Base-by-base conservation (phyloP, 1,284 basidiomycete species). In the Fomitopsis betulina region DNA sequence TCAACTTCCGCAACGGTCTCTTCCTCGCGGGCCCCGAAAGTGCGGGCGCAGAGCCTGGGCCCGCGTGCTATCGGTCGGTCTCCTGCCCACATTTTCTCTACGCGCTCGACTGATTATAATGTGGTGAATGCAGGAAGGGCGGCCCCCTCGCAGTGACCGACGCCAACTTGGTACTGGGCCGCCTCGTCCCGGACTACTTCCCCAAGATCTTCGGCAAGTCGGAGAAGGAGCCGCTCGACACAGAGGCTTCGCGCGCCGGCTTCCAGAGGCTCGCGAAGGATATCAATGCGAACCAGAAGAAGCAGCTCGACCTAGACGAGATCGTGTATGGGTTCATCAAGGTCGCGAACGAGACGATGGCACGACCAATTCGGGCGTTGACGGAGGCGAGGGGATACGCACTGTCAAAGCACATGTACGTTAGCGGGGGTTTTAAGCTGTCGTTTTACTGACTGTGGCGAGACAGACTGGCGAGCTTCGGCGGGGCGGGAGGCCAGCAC, bases 291-390 rank as follows among this genome's bases (percentile, higher is more conserved):
- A 81, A 80, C 52, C 78, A 76, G 53, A 76, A 74, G 25, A 81
- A 85, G 38, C 80, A 80, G 59, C 76, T 91, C 65, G 78, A 76
- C 10, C 71, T 96, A 32, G 96, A 98, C 68, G 92, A 98, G 71
- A 86, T 98, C 35, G 89, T 94, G 9, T 94, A 93, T 64, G 94
- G 89, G 85, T 96, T 94, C 71, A 90, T 96, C 76, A 93, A 93
- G 67, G 90, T 95, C n/a, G 93, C 93, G 12, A 95, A 94, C 62
- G 93, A 94, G 75, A 93, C 91, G 0, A 97, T 97, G 94, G 91
- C 89, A 65, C 79, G 95, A 47, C 96, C 95, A 1, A 97, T 98
- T 60, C 85, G 95, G 7, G 88, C 95, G 1, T 73, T 98, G 60
- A 98, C 95, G 0, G 96, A 96, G 73, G 94, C 92, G 1, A 78